These are phyloP conservation scores for Turnera subulata DNA, from an alignment of 345 rosid species.

Conservation along the genomic window DNA sequence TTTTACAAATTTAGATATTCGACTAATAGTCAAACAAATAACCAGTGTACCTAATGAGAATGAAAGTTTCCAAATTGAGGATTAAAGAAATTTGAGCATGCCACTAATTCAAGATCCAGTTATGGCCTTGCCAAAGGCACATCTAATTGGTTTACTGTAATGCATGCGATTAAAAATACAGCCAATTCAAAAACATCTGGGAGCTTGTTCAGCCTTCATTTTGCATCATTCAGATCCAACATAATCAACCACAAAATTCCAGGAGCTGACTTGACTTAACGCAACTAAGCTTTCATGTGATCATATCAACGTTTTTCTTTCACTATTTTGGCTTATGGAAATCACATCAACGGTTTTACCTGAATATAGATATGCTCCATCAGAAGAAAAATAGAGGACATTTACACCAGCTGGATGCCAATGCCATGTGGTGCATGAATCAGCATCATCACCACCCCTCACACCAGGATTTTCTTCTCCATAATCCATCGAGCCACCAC, in stretches of 20 bases:
- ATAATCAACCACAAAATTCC: not conserved
- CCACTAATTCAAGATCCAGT: not conserved
- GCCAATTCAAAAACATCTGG: too few relatives aligned
- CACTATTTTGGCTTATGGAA: too few relatives aligned
- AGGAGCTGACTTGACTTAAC: not conserved
- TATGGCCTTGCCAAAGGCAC: not conserved
- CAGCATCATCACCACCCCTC: constrained; percentile 87
- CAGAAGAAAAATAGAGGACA: constrained; percentile 74
- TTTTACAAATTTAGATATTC: too few relatives aligned
- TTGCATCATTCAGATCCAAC: not conserved
- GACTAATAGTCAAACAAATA: not conserved
- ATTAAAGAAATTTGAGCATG: not conserved
- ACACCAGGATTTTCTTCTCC: constrained; percentile 87
- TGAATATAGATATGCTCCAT: constrained; percentile 85
- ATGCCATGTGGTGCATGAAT: constrained; percentile 89
- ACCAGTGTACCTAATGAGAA: not conserved
- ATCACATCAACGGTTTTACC: too few relatives aligned
- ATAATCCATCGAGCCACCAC: constrained; percentile 23
- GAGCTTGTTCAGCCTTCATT: too few relatives aligned
- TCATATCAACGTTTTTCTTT: not conserved
- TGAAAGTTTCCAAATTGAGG: not conserved
- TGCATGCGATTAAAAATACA: not conserved
- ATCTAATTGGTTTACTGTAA: not conserved
- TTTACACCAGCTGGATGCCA: constrained; percentile 80
- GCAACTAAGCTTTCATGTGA: not conserved